phyloP scores from a whole-genome alignment of 1,284 basidiomycete species.

The Hemileia vastatrix region DNA sequence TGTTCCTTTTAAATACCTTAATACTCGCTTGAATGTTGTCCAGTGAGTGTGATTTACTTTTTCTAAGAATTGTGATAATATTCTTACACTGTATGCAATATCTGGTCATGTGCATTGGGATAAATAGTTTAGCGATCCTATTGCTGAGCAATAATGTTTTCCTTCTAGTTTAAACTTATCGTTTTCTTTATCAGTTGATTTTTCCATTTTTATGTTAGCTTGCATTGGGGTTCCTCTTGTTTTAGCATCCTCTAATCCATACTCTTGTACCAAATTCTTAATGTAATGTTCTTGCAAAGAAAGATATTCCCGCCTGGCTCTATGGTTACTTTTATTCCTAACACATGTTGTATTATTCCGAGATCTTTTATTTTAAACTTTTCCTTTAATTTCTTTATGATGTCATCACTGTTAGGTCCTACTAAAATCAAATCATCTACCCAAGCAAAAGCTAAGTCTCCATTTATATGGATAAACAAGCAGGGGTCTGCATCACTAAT shows the following conservation, averaged over 20 bases:
- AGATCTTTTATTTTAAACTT: constrained; percentile 22
- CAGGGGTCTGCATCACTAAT: not conserved
- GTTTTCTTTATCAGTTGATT: constrained; percentile 8
- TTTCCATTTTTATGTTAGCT: constrained; percentile 10
- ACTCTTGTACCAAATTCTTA: not conserved
- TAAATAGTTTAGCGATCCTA: constrained; percentile 12
- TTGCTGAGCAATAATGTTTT: constrained; percentile 10
- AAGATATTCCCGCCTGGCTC: not conserved
- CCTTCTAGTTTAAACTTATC: not conserved
- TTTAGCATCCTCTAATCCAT: constrained; percentile 11
- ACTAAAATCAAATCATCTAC: constrained; percentile 13
- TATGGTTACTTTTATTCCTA: constrained; percentile 10
- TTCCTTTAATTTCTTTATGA: not conserved
- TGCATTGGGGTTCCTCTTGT: constrained; percentile 16
- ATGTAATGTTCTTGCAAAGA: constrained; percentile 4
- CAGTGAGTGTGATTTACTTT: constrained; percentile 4
- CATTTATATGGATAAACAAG: not conserved
- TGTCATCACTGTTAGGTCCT: constrained; percentile 1
- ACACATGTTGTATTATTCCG: constrained; percentile 7
- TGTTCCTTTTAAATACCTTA: constrained; percentile 16
- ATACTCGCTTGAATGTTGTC: constrained; percentile 11
- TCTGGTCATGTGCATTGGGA: constrained; percentile 19
- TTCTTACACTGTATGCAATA: constrained; percentile 14
- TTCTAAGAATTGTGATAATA: constrained; percentile 15
- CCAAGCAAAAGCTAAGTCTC: constrained; percentile 6